Conservation (phyloP, 2,329 filamentous ascomycete genomes). For the Colletotrichum eleusines region DNA sequence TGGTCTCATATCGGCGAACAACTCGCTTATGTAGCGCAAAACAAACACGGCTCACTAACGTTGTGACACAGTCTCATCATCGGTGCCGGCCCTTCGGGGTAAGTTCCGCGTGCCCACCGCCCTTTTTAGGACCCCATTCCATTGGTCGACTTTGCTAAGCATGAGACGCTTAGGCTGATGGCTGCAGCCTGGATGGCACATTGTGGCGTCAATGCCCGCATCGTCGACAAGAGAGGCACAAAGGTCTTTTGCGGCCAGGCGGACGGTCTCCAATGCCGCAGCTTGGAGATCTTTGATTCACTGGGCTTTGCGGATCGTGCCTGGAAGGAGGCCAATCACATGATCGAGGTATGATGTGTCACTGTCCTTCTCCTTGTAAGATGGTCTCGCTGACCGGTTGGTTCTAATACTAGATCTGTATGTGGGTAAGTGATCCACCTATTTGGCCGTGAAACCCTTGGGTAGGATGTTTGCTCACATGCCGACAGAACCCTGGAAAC, state of each 20-base stretch:
- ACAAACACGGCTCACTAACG: slow-evolving; percentile 3
- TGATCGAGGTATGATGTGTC: slow-evolving; percentile 68
- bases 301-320: slow-evolving; percentile 75
- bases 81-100: slow-evolving; percentile 51
- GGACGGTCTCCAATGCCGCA: slow-evolving; percentile 69
- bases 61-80: slow-evolving; percentile 51
- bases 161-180: slow-evolving; percentile 56
- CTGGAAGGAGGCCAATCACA: slow-evolving; percentile 75
- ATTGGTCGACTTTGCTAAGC: slow-evolving; percentile 5
- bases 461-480: slow-evolving; percentile 42
- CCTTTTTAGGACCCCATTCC: neutral
- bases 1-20: neutral
- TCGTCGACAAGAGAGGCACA: slow-evolving; percentile 59
- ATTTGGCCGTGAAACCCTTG: neutral
- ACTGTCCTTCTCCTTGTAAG: neutral
- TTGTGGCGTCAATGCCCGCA: slow-evolving; percentile 55
- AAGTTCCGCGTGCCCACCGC: slow-evolving; percentile 3
- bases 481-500: slow-evolving; percentile 71
- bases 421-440: slow-evolving; percentile 34
- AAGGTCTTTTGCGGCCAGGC: slow-evolving; percentile 59
- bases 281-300: slow-evolving; percentile 79
- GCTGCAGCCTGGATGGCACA: slow-evolving; percentile 57
- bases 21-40: too few relatives aligned
- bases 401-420: slow-evolving; percentile 37
- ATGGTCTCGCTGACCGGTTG: slow-evolving; percentile 29